Base-by-base conservation (phyloP, 2,329 filamentous ascomycete species). In the Fusarium poae region DNA sequence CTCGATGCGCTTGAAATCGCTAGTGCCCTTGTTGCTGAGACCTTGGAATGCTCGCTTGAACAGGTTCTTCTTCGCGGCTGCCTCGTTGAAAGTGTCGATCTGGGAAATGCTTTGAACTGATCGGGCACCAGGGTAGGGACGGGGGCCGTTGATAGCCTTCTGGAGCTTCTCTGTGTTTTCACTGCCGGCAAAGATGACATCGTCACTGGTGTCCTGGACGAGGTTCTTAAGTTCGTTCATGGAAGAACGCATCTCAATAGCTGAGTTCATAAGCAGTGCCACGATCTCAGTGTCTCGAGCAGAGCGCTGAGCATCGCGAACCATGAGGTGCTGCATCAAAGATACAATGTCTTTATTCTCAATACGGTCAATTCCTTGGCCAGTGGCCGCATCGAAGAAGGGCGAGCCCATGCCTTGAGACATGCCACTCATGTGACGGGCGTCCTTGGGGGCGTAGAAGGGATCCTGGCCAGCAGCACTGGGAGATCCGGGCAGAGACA, bases 271-370 rank as follows among this genome's bases (percentile, higher is more conserved):
- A 32, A 99, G 88, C 1, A 96, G 95, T 46, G 97, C 93, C 20
- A 99, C 84, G 57, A 99, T 97, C 79, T 99, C 96, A 0, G 96
- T 98, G 75, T 99, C 96, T 44, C 96, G 89, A 45, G 96, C 96
- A 79, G 96, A 98, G 62, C 96, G 91, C 81, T 98, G 95, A 40
- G 95, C 96, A 81, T 99, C 96, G 35, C 96, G 91, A 67, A 98
- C 96, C 77, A 97, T 98, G 67, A 99, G 89, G 79, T 99, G 96
- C 77, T 99, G 95, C 96, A 99, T 99, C 64, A 99, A 83, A 25
- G 95, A 93, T 68, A 99, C 92, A 73, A 99, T 97, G 76, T 99
- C 96, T 81, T 97, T 96, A 45, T 94, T 97, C 77, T 98, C 91
- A 52, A 99, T 98, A 48, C 91, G 87, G 71, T 98, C 94, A 53